A percentile compares a stretch with the other conserved stretches of the same genome.
These are phyloP conservation scores for Solanum lignicaule DNA, from an alignment of 257 asterid genomes.

Conservation along the genomic window DNA sequence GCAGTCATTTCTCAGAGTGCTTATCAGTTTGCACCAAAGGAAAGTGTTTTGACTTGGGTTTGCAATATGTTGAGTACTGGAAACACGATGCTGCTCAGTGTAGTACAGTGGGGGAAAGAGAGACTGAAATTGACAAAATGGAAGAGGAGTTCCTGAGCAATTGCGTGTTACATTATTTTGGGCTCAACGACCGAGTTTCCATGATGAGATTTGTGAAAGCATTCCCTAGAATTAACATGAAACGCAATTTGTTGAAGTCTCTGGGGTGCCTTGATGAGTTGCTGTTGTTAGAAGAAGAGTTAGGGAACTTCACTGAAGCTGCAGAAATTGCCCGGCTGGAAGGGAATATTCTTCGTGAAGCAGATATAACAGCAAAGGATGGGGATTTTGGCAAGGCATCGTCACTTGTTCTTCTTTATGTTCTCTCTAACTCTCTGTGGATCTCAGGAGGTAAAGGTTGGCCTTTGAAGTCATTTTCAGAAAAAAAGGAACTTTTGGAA, in stretches of 20 bases:
- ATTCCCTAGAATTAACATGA: conserved; percentile 25
- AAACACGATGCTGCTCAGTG: conserved; percentile 17
- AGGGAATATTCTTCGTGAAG: conserved; percentile 32
- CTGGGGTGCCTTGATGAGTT: conserved; percentile 38
- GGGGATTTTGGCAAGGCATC: conserved; percentile 18
- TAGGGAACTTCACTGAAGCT: conserved; percentile 43
- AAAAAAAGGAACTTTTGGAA: conserved; percentile 19
- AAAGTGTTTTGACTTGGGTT: conserved; percentile 27
- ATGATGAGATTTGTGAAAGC: conserved; percentile 42
- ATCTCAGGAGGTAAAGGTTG: conserved; percentile 28
- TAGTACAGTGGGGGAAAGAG: background rate
- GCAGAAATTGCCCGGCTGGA: conserved; percentile 29
- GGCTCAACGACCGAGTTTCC: conserved; percentile 17
- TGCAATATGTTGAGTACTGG: conserved; percentile 44
- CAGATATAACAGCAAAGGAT: conserved; percentile 28
- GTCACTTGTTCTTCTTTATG: conserved; percentile 17
- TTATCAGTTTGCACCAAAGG: conserved; percentile 39
- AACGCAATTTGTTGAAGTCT: conserved; percentile 35
- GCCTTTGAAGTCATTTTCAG: conserved; percentile 39
- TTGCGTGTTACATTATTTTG: conserved; percentile 24
- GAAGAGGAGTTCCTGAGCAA: conserved; percentile 36
- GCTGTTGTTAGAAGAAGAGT: conserved; percentile 39
- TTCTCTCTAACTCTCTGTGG: conserved; percentile 40
- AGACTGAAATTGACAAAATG: conserved; percentile 16
- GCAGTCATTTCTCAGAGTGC: conserved; percentile 34